These are phyloP conservation scores for Phytomonas sp. DNA, from an alignment of 208 protist species.

Conservation along the genomic window DNA sequence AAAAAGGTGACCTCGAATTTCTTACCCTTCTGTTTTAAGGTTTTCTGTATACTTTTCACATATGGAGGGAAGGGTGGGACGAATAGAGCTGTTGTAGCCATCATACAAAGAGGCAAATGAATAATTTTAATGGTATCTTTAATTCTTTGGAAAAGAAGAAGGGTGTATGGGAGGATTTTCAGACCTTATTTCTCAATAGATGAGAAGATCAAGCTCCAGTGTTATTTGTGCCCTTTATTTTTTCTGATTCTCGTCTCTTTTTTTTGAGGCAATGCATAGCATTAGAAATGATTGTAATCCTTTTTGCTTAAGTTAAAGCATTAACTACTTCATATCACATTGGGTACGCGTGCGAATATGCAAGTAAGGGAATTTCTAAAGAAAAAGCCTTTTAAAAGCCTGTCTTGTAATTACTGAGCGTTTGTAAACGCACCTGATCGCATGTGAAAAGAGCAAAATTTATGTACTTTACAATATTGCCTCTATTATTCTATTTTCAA, in stretches of 20 bases:
- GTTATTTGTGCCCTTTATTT: conserved; percentile 4
- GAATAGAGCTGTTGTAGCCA: neutral
- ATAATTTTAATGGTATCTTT: neutral
- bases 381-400: neutral
- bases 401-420: neutral
- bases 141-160: neutral
- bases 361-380: neutral
- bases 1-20: neutral
- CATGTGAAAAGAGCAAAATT: neutral
- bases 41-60: neutral
- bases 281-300: conserved; percentile 3
- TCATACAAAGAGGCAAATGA: neutral
- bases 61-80: too few species aligned
- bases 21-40: neutral
- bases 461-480: neutral
- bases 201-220: neutral
- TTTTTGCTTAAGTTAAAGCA: neutral
- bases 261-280: neutral
- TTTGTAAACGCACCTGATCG: neutral
- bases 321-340: neutral
- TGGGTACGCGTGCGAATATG: neutral
- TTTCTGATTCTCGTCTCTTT: neutral
- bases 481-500: neutral
- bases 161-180: neutral
- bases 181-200: neutral